phyloP scores from a whole-genome alignment of 352 stramenopile species.

The Plasmopara viticola region DNA sequence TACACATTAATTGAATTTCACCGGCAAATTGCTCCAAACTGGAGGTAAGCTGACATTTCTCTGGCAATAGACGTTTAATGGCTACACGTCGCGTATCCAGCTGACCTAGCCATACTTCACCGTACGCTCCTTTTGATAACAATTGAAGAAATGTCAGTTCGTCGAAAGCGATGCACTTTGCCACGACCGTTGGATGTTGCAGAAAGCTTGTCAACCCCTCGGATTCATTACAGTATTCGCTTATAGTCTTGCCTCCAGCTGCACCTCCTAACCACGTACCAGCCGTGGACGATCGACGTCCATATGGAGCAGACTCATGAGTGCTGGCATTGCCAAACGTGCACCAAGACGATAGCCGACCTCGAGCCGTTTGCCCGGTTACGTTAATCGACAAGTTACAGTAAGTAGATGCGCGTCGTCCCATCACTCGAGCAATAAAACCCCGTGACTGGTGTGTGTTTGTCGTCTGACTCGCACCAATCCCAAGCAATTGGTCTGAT shows the following conservation, averaged over 20 bases:
- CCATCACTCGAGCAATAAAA: slow-evolving; percentile 18
- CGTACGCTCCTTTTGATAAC: slow-evolving; percentile 62
- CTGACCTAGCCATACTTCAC: slow-evolving; percentile 67
- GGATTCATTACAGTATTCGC: slow-evolving; percentile 61
- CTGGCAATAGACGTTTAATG: slow-evolving; percentile 62
- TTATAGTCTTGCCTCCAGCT: slow-evolving; percentile 35
- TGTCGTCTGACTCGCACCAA: slow-evolving; percentile 4
- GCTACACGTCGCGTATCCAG: slow-evolving; percentile 62
- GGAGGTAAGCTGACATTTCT: slow-evolving; percentile 44
- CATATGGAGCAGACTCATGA: slow-evolving; percentile 12
- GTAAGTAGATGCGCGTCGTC: slow-evolving; percentile 12
- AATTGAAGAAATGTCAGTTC: slow-evolving; percentile 60
- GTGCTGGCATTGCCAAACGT: slow-evolving; percentile 26
- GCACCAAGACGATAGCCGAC: slow-evolving; percentile 27
- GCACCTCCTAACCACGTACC: slow-evolving; percentile 21
- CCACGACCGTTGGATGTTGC: slow-evolving; percentile 39
- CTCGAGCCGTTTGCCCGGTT: slow-evolving; percentile 15
- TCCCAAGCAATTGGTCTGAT: slow-evolving; percentile 3
- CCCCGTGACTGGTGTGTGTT: slow-evolving; percentile 9
- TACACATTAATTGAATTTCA: slow-evolving; percentile 70
- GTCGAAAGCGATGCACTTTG: slow-evolving; percentile 52
- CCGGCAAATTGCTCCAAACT: slow-evolving; percentile 60
- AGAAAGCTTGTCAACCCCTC: slow-evolving; percentile 44
- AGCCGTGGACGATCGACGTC: slow-evolving; percentile 24
- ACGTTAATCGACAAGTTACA: slow-evolving; percentile 13